These are phyloP conservation scores for Dictyostelium discoideum DNA, from an alignment of 78 protist genomes.

Conservation along the genomic window DNA sequence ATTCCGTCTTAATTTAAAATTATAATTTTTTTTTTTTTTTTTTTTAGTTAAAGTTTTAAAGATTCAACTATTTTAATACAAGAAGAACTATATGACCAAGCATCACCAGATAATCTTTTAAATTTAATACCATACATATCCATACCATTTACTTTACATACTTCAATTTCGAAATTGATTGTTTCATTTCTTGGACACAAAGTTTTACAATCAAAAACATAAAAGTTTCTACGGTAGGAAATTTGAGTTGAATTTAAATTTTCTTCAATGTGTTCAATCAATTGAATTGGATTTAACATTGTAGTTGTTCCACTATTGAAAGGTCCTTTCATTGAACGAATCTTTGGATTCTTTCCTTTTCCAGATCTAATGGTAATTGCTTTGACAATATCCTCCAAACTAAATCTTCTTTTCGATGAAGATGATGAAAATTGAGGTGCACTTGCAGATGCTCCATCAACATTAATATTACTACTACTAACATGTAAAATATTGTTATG, in stretches of 20 bases:
- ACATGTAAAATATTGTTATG: not conserved
- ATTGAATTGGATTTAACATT: not conserved
- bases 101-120: slow-evolving; percentile 41
- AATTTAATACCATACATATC: slow-evolving; percentile 74
- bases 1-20: not conserved
- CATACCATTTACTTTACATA: slow-evolving; percentile 63
- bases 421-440: slow-evolving; percentile 11
- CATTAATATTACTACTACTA: not conserved
- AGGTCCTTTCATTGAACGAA: slow-evolving; percentile 58
- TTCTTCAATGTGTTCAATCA: slow-evolving; percentile 21
- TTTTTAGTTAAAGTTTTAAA: slow-evolving; percentile 3
- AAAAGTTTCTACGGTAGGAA: slow-evolving; percentile 6
- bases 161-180: slow-evolving; percentile 44
- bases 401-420: slow-evolving; percentile 28
- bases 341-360: not conserved
- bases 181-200: not conserved
- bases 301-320: slow-evolving; percentile 57
- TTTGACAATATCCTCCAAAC: slow-evolving; percentile 51
- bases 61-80: slow-evolving; percentile 26
- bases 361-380: not conserved
- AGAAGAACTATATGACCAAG: slow-evolving; percentile 10
- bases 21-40: not conserved
- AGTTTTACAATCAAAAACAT: slow-evolving; percentile 45
- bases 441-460: not conserved
- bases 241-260: slow-evolving; percentile 6